These are phyloP conservation scores for Xylaria sp. DNA, from an alignment of 2,329 filamentous ascomycete species.

Conservation along the genomic window DNA sequence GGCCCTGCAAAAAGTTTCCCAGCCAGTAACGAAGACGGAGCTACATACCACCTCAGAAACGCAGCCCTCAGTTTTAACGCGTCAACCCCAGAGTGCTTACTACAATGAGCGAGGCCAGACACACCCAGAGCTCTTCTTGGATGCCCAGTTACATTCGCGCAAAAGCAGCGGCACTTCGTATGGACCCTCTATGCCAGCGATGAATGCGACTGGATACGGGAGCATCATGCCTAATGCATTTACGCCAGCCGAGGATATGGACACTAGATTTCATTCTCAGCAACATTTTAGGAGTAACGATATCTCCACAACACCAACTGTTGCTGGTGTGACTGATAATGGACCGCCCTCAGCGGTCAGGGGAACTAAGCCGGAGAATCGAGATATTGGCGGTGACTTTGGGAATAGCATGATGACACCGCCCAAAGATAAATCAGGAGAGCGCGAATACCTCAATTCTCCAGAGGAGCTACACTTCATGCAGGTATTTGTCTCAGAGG, in stretches of 20 bases:
- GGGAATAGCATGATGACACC: constrained; percentile 56
- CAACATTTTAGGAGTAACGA: constrained; percentile 52
- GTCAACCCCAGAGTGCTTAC: constrained; percentile 44
- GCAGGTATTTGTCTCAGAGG: constrained; percentile 91
- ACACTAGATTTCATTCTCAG: constrained; percentile 37
- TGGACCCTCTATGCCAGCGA: constrained; percentile 43
- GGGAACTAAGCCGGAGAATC: constrained; percentile 50
- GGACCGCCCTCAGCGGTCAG: constrained; percentile 49
- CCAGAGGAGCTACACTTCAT: constrained; percentile 87
- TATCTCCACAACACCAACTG: constrained; percentile 54
- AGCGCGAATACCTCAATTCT: constrained; percentile 73
- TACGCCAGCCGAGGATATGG: constrained; percentile 44
- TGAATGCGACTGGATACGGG: constrained; percentile 44
- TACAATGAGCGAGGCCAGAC: constrained; percentile 44
- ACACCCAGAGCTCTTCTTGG: constrained; percentile 40
- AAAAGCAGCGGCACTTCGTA: constrained; percentile 46
- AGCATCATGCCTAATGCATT: constrained; percentile 43
- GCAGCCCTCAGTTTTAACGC: constrained; percentile 39
- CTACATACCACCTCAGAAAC: constrained; percentile 41
- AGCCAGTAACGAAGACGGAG: constrained; percentile 39
- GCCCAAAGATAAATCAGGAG: constrained; percentile 54
- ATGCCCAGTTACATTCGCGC: constrained; percentile 46
- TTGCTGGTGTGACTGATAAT: constrained; percentile 52
- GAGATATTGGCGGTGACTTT: constrained; percentile 43
- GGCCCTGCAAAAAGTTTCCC: constrained; percentile 43